Base-by-base conservation (phyloP, 495 filamentous ascomycete species). In the Annulohypoxylon moriforme region DNA sequence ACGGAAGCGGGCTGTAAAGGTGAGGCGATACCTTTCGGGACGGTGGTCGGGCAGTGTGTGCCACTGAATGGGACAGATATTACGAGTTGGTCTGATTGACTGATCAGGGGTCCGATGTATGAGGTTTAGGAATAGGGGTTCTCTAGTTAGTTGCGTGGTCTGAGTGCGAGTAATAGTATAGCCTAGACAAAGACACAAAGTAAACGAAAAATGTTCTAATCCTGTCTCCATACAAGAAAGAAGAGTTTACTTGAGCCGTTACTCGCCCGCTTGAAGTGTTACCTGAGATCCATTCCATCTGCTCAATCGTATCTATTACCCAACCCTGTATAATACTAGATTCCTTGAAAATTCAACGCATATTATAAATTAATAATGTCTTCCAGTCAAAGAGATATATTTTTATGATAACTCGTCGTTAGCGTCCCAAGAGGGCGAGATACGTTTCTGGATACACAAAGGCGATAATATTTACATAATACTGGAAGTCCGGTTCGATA, bases 11-110 rank as follows among this genome's bases (percentile, higher is more conserved):
- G 55, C 8, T 63, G 60, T 10, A 63, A 46, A 1, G 60, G 60
- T 2, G 33, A 44, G 16, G 14, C 22, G 22, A 33, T 64, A 10
- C 10, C 13, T 13, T 34, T 64, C 4, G 60, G 60, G 7, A 6
- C 14, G 1, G 11, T 3, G 22, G 33, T 64, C 24, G 33, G 60
- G 9, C 8, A 4, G 11, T 64, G 60, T 38, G 46, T 64, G 24
- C n/a, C 33, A 22, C 34, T 64, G 14, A 34, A 64, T 13, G 50
- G 50, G 22, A 64, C 34, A 22, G 36, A 14, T 3, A 50, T 64
- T 56, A 49, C 36, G 24, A 64, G 61, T 33, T 64, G 61, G 49
- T 53, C 47, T 16, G 40, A 64, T 25, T 64, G 55, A 14, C 22
- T 9, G 36, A 36, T n/a, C 6, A n/a, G 4, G 11, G 36, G 11